Base-by-base conservation (phyloP, 352 stramenopile species). In the Thalassiosira exigua region DNA sequence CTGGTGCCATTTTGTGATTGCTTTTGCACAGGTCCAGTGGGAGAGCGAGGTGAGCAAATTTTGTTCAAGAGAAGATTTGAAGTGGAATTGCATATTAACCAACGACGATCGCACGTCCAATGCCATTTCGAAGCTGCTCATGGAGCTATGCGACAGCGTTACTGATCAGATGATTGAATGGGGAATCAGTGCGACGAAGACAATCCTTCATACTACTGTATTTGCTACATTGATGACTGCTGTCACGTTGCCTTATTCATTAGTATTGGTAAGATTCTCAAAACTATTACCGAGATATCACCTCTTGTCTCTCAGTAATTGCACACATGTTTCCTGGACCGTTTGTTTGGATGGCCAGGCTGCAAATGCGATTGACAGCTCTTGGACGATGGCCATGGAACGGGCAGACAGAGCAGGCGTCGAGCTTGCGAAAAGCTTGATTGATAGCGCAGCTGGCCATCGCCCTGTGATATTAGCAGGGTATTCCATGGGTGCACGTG, bases 321-420 rank as follows among this genome's bases (percentile, higher is more conserved):
- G n/a, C n/a, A n/a, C n/a, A n/a, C n/a, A n/a, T n/a, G n/a, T n/a
- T n/a, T n/a, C n/a, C n/a, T n/a, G n/a, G n/a, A n/a, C n/a, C n/a
- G n/a, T n/a, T n/a, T n/a, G n/a, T n/a, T n/a, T n/a, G n/a, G n/a
- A n/a, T n/a, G n/a, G 74, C 46, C 11, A 19, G n/a, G 61, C 79
- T 21, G 77, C 82, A 21, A 87, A 92, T 57, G 79, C 80, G 51
- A 93, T 93, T 53, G 88, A 93, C 67, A 81, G 81, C 21, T 79
- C 81, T 12, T 93, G 86, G 86, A 83, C 77, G 3, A 75, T 93
- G 44, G 85, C 82, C 32, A 82, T 87, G 29, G 82, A 90, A 67
- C 59, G 88, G 48, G 66, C 75, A 14, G 80, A 87, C 46, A 22
- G 53, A 56, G 80, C 76, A 12, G 80, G 80, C 0, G 59, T 85